Evolutionary conservation across 2,329 filamentous ascomycete species (phyloP), one percentile per base, ranked within the genome.

Genomic region (Paradendryphiella salina): DNA sequence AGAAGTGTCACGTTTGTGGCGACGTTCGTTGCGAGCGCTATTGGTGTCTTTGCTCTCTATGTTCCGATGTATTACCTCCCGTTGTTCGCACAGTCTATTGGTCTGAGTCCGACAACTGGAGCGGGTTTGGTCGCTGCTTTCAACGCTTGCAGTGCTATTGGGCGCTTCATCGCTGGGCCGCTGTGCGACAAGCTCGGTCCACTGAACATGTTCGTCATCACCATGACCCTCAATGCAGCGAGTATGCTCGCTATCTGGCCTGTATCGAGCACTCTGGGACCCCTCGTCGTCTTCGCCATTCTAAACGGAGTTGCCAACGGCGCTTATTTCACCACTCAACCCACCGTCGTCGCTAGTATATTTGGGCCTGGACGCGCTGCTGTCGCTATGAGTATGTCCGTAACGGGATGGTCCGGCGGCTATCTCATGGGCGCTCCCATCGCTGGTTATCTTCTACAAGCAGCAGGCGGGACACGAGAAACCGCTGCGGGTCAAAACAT

Each of bases 221-320:
- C 63, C 2, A 67, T 65, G 59, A 21, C 58, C 0, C 23, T 69
- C 23, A 66, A 71, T 29, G 62, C 64, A 0, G 40, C 55, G 2
- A 65, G 59, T 21, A 69, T 71, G 66, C 46, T 69, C 4, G 67
- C 65, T 0, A 69, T 69, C 10, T 70, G 67, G 67, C 65, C 66
- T 6, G 60, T 67, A 0, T 66, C 63, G 0, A 60, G 58, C 8
- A 60, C 63, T 0, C 17, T 69, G 13, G 61, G 53, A 1, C 64
- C 67, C 1, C 56, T 69, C 11, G 42, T 68, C 8, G 9, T 67
- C 13, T 69, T 71, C 37, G 63, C 66, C 1, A 56, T 58, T 9
- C 13, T 69, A 9, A 70, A 69, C 14, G 68, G 68, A 14, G 56
- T 69, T 8, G 64, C 67, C 1, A 69, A 70, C 40, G 63, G 67